Evolutionary conservation across 2,329 filamentous ascomycete species (phyloP).

Genomic region (Stagonosporopsis cucurbitacearum): DNA sequence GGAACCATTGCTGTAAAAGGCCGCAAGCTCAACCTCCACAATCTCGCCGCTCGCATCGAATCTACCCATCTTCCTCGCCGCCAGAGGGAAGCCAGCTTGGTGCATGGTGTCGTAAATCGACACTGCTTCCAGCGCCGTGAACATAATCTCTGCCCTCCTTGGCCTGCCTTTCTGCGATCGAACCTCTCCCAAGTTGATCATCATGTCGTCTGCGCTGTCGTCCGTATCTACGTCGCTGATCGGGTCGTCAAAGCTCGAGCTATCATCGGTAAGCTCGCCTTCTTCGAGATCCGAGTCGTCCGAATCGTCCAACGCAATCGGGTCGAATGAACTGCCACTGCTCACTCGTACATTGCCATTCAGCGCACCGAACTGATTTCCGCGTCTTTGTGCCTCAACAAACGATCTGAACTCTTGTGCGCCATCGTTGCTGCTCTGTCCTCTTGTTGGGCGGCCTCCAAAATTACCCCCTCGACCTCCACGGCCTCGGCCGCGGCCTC

Average conservation of each 20-base stretch:
- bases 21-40: constrained; percentile 8
- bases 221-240: constrained; percentile 23
- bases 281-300: constrained; percentile 23
- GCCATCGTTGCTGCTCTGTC: constrained; percentile 7
- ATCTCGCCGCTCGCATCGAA: constrained; percentile 22
- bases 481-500: constrained; percentile 16
- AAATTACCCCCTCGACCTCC: constrained; percentile 23
- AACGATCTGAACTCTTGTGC: constrained; percentile 16
- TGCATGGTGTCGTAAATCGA: constrained; percentile 25
- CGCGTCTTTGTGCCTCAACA: constrained; percentile 12
- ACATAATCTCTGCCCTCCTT: constrained; percentile 28
- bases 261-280: constrained; percentile 23
- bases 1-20: constrained; percentile 2
- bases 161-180: constrained; percentile 5
- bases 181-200: constrained; percentile 31
- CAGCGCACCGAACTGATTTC: constrained; percentile 23
- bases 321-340: constrained; percentile 19
- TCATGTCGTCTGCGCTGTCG: constrained; percentile 25
- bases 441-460: constrained; percentile 13
- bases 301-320: constrained; percentile 18
- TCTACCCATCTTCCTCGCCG: constrained; percentile 12
- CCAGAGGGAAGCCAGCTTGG: constrained; percentile 25
- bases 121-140: constrained; percentile 25
- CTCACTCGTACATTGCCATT: constrained; percentile 15
- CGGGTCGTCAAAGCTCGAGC: constrained; percentile 10